Evolutionary conservation across 768 basidiomycete species (phyloP).

Genomic region (Cubamyces lactineus): DNA sequence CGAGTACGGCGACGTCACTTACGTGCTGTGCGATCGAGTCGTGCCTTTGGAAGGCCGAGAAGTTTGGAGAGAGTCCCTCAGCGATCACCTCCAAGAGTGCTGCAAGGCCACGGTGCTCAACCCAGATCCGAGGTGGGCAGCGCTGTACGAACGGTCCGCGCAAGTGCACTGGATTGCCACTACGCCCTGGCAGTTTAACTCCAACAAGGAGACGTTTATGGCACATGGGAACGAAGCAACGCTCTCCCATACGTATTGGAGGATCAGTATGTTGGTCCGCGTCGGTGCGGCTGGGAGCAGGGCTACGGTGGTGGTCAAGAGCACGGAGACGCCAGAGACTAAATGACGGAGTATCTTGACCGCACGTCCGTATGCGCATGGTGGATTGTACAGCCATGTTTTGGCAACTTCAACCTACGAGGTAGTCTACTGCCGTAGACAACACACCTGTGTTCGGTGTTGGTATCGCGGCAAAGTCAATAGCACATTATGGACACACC

Average conservation of each 20-base stretch:
- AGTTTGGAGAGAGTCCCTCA: background rate
- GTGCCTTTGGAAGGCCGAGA: background rate
- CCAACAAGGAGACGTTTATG: conserved; percentile 6
- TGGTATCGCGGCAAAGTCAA: too few species aligned
- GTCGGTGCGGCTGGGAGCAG: conserved; percentile 1
- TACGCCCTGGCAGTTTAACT: conserved; percentile 1
- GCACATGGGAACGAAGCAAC: conserved; percentile 11
- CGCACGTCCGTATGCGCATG: too few species aligned
- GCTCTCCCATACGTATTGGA: conserved; percentile 5
- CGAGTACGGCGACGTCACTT: background rate
- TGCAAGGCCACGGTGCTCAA: background rate
- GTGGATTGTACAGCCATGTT: too few species aligned
- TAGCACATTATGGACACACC: too few species aligned
- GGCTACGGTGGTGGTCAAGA: background rate
- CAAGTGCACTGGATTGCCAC: conserved; percentile 4
- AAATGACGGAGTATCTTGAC: too few species aligned
- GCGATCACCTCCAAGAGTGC: background rate
- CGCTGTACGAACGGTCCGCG: background rate
- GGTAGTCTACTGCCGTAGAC: too few species aligned
- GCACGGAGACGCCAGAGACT: too few species aligned
- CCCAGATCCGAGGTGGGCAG: background rate
- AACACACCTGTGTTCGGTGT: too few species aligned
- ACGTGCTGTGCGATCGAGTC: conserved; percentile 9
- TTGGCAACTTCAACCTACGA: too few species aligned
- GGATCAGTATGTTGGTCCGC: conserved; percentile 5